phyloP scores from a whole-genome alignment of 2,329 filamentous ascomycete species.

The Pseudocercospora eumusae region DNA sequence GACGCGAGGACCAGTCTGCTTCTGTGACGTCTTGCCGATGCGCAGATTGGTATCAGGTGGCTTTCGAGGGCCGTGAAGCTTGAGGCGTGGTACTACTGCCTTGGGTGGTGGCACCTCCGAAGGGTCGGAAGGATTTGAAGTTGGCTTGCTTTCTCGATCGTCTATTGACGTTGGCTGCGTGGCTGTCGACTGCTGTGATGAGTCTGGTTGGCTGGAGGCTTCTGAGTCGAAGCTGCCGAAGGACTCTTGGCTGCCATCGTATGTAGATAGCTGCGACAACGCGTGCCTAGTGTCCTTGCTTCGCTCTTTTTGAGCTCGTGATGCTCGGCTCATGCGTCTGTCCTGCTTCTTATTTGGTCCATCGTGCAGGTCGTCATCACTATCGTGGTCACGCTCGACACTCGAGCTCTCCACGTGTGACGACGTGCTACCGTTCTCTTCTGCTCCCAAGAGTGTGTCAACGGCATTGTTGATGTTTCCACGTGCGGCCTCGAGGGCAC shows the following conservation, averaged over 20 bases:
- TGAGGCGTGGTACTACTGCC: slow-evolving; percentile 37
- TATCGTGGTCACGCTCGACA: slow-evolving; percentile 54
- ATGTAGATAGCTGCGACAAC: slow-evolving; percentile 35
- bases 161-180: slow-evolving; percentile 26
- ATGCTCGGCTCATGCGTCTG: slow-evolving; percentile 48
- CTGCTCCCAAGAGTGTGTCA: slow-evolving; percentile 53
- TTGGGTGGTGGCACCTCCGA: slow-evolving; percentile 22
- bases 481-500: slow-evolving; percentile 55
- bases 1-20: slow-evolving; percentile 40
- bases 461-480: slow-evolving; percentile 58
- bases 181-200: slow-evolving; percentile 30
- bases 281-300: slow-evolving; percentile 36
- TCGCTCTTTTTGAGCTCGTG: slow-evolving; percentile 39
- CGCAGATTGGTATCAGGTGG: slow-evolving; percentile 32
- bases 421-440: slow-evolving; percentile 47
- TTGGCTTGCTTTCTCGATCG: slow-evolving; percentile 20
- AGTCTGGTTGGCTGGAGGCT: slow-evolving; percentile 35
- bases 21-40: slow-evolving; percentile 37
- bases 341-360: slow-evolving; percentile 57
- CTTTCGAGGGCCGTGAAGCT: slow-evolving; percentile 38
- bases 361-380: slow-evolving; percentile 50
- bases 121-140: slow-evolving; percentile 11
- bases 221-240: slow-evolving; percentile 39
- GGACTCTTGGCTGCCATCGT: slow-evolving; percentile 41
- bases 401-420: slow-evolving; percentile 52